Evolutionary conservation across 345 rosid species (phyloP).

Genomic region (Abelmoschus esculentus): DNA sequence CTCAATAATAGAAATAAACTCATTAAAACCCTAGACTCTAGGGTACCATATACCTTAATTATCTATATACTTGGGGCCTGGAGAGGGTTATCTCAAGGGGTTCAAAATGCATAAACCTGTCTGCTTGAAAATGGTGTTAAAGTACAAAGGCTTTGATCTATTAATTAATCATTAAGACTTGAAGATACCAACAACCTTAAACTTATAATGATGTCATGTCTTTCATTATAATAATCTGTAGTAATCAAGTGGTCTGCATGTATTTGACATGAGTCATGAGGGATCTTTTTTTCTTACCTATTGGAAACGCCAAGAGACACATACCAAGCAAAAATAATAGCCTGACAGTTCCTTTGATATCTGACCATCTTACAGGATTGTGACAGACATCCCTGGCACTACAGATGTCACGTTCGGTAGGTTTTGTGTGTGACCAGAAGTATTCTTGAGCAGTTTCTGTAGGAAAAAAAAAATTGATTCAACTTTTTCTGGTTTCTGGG

Average conservation of each 20-base stretch:
- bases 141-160: too few relatives aligned
- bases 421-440: neutral
- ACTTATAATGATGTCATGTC: neutral
- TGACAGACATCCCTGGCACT: conserved; percentile 58
- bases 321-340: neutral
- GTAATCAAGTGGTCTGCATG: neutral
- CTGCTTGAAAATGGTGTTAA: too few relatives aligned
- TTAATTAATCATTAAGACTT: too few relatives aligned
- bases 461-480: neutral
- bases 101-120: too few relatives aligned
- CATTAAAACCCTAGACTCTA: neutral
- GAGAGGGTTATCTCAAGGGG: too few relatives aligned
- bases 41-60: too few relatives aligned
- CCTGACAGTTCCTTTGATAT: neutral
- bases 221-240: neutral
- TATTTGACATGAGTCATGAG: neutral
- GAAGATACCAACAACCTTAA: neutral
- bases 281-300: neutral
- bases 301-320: too few relatives aligned
- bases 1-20: neutral
- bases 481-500: too few relatives aligned
- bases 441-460: neutral
- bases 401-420: conserved; percentile 63
- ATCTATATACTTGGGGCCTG: too few relatives aligned
- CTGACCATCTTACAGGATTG: conserved; percentile 33